Conservation (phyloP, 352 stramenopile species). For the Pythium guiyangense region DNA sequence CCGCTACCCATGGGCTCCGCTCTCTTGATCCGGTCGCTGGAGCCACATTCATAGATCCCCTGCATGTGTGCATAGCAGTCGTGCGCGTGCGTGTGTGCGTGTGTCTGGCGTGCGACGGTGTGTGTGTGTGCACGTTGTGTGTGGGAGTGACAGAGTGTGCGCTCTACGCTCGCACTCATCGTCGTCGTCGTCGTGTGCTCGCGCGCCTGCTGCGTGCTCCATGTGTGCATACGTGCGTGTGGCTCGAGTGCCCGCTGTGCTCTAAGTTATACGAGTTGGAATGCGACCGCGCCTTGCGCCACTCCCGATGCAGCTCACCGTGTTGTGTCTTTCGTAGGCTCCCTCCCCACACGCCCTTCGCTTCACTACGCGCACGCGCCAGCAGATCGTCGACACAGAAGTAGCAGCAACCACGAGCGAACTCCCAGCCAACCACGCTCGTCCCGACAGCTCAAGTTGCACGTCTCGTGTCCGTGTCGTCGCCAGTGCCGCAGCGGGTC, state of each 20-base stretch:
- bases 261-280: slow-evolving; percentile 22
- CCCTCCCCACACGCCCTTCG: slow-evolving; percentile 17
- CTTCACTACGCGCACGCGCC: background rate
- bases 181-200: background rate
- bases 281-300: slow-evolving; percentile 7
- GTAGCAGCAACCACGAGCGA: slow-evolving; percentile 9
- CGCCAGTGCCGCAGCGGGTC: slow-evolving; percentile 6
- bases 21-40: slow-evolving; percentile 6
- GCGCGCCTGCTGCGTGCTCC: background rate
- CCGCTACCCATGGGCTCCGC: slow-evolving; percentile 1
- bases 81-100: slow-evolving; percentile 10
- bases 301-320: slow-evolving; percentile 4
- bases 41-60: slow-evolving; percentile 21
- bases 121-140: background rate
- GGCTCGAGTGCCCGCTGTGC: slow-evolving; percentile 2
- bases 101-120: background rate
- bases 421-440: background rate
- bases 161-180: background rate
- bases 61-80: slow-evolving; percentile 5
- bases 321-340: slow-evolving; percentile 23
- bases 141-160: background rate
- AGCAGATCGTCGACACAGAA: background rate
- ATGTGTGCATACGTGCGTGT: slow-evolving; percentile 3
- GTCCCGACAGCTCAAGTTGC: no score
- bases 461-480: background rate